phyloP scores from a whole-genome alignment of 345 rosid species.

The Physaria fendleri region DNA sequence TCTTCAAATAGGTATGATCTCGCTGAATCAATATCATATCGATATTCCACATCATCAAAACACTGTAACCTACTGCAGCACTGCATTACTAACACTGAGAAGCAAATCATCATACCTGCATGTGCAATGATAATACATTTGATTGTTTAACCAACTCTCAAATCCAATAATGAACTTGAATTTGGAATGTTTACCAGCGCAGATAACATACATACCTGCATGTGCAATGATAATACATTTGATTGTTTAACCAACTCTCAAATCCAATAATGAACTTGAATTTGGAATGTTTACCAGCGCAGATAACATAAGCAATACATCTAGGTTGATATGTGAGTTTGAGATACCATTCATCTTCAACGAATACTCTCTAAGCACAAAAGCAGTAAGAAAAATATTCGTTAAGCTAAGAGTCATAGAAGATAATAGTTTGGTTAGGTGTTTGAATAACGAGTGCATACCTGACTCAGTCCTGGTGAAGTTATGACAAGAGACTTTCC shows the following conservation, averaged over 20 bases:
- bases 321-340: conserved; percentile 61
- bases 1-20: no score
- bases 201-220: conserved; percentile 56
- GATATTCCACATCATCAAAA: no score
- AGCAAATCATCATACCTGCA: conserved; percentile 48
- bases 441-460: neutral
- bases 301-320: conserved; percentile 54
- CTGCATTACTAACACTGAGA: conserved; percentile 44
- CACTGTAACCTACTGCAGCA: conserved; percentile 41
- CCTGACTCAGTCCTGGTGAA: conserved; percentile 49
- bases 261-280: neutral
- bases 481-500: conserved; percentile 52
- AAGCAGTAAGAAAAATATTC: neutral
- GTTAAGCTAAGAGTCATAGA: neutral
- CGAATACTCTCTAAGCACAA: conserved; percentile 35
- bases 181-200: conserved; percentile 42
- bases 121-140: neutral
- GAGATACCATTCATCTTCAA: conserved; percentile 49
- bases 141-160: neutral
- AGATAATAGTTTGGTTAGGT: neutral
- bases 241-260: neutral
- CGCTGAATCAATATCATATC: no score
- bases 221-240: neutral
- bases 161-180: neutral
- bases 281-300: conserved; percentile 42